Base-by-base conservation (phyloP, 2,329 filamentous ascomycete genomes). In the Cladosporium colombiae region DNA sequence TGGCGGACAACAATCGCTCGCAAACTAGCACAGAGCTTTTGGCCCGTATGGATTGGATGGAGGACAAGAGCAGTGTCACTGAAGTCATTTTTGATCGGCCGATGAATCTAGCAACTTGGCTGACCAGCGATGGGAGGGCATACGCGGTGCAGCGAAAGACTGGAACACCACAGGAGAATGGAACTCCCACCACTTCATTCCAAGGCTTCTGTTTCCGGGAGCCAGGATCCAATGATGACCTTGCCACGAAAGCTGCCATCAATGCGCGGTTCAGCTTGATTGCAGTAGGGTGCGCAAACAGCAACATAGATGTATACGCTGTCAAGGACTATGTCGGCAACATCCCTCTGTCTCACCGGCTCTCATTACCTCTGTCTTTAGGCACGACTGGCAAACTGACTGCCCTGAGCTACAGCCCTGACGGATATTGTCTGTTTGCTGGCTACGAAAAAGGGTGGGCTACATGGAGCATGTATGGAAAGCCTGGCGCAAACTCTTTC, bases 391-490 rank as follows among this genome's bases (percentile, higher is more conserved):
- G 95, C 0, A 78, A 80, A 14, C 80, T 97, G 61, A 92, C 87
- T 2, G 90, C 88, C 33, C 79, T 99, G 70, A 88, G 81, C 67
- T 99, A 97, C 80, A 97, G 95, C 1, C 93, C 94, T 0, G 95
- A 99, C 77, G 95, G 95, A 21, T 97, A 98, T 77, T 97, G 93
- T 76, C 84, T 99, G 10, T 97, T 99, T 78, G 93, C 91, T 52
- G 95, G 94, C 1, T 98, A 94, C 74, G 89, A 95, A 73, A 88
- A 89, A 66, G 96, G 95, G 0, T 99, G 95, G 95, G 90, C 91
- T 5, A 94, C 89, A 56, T 99, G 94, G 94, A 98, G 94, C 76
- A 95, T 98, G 44, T 99, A 96, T 78, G 95, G 95, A 37, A 97
- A 97, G 77, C 85, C 90, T 2, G 89, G 93, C 16, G 93, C 90